A percentile compares a stretch with the other conserved stretches of the same genome.
Conservation (phyloP, 768 basidiomycete species). For the Sporobolomyces phaffii region DNA sequence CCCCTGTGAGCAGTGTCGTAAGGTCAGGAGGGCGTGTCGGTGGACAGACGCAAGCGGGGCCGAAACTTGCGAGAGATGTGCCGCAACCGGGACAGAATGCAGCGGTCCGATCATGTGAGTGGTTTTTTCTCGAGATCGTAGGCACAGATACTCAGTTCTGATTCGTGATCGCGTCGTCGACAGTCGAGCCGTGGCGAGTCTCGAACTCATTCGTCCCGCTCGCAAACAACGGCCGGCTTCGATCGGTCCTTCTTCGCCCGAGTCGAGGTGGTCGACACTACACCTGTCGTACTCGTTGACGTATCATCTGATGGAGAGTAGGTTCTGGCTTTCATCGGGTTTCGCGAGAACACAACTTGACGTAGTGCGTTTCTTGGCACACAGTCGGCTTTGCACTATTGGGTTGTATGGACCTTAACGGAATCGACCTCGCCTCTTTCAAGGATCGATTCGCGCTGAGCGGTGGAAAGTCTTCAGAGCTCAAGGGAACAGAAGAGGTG, state of each 20-base stretch:
- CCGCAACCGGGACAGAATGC: neutral
- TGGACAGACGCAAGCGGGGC: neutral
- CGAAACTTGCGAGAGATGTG: slow-evolving; percentile 1
- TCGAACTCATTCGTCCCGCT: neutral
- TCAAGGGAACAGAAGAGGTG: too few species aligned
- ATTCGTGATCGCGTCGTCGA: too few species aligned
- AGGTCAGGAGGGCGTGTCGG: slow-evolving; percentile 6
- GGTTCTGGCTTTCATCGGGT: too few species aligned
- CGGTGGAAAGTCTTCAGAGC: too few species aligned
- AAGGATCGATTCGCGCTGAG: too few species aligned
- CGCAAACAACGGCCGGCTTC: neutral
- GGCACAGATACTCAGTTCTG: neutral
- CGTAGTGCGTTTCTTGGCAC: too few species aligned
- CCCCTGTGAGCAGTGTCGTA: slow-evolving; percentile 2
- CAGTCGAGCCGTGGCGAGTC: neutral
- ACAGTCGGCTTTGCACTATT: too few species aligned
- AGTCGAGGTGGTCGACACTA: neutral
- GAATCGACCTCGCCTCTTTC: too few species aligned
- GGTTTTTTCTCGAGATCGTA: neutral
- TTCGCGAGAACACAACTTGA: too few species aligned
- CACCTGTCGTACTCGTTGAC: slow-evolving; percentile 3
- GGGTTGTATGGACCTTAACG: too few species aligned
- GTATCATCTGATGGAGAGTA: slow-evolving; percentile 1
- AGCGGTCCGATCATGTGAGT: neutral
- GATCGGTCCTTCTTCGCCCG: slow-evolving; percentile 4